Conservation (phyloP, 805 yeast species). For the Candida sithepensis region DNA sequence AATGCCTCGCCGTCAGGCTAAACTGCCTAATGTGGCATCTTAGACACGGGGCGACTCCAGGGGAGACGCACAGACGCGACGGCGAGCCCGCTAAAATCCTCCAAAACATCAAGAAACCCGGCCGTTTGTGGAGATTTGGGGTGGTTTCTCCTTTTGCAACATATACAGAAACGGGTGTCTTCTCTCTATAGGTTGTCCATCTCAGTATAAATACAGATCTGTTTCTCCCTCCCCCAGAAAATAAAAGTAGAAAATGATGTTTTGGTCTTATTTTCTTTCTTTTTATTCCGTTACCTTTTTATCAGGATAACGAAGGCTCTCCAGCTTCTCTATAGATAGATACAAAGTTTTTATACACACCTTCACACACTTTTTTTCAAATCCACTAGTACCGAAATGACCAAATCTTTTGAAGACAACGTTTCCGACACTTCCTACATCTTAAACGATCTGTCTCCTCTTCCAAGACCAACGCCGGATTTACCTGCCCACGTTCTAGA, state of each 20-base stretch:
- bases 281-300: neutral
- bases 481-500: conserved; percentile 46
- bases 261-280: neutral
- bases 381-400: conserved; percentile 27
- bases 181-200: neutral
- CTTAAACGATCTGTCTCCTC: conserved; percentile 15
- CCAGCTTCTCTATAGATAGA: neutral
- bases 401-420: conserved; percentile 16
- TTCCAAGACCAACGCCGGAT: conserved; percentile 54
- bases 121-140: neutral
- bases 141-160: neutral
- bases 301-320: neutral
- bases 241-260: neutral
- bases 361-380: no score
- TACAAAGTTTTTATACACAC: neutral
- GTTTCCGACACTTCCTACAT: conserved; percentile 19
- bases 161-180: neutral
- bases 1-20: neutral
- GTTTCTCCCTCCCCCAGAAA: neutral
- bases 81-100: neutral
- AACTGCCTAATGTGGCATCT: neutral
- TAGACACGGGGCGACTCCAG: neutral
- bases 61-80: neutral
- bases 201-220: neutral
- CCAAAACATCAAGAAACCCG: neutral